Evolutionary conservation across 441 rosid species (phyloP), one percentile per base, ranked within the genome.

Genomic region (Bocquillonia castaneifolia): DNA sequence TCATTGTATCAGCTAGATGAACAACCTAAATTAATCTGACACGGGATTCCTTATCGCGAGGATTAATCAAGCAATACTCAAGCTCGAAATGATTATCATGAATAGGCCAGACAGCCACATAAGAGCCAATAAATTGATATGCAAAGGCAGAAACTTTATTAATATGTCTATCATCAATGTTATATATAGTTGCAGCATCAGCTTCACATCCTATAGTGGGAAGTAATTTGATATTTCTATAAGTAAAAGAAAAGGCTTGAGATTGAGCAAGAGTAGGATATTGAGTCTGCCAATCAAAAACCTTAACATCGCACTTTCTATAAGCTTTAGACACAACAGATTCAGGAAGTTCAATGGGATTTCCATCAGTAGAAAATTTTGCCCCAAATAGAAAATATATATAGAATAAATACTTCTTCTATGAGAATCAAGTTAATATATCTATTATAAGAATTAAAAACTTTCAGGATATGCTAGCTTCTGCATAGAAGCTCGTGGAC

Each of bases 161-260:
- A 3, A 82, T 68, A 68, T 58, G 77, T 77, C 88, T 81, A 47
- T 80, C 80, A 47, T 85, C 86, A 13, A 83, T 65, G 77, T 72
- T 83, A 76, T 86, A 75, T 34, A 83, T 86, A 1, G 97, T 93
- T 57, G 97, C 95, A 23, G 96, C 96, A 78, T 91, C 98, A 0
- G 96, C 98, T 85, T 93, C 97, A 53, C 98, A 93, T 58, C 97
- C 98, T 14, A 93, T 96, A 2, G 98, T 91, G n/a, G 98, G 98
- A 45, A 91, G 96, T 59, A 93, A 82, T 63, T 89, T 86, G 72
- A 93, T 88, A 67, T 72, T 78, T 71, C 82, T 91, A 80, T 83
- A 88, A 45, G 74, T 71, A 73, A 93, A 70, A 59, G 64, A 23
- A 13, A 47, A 67, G 51, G 77, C 69, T 73, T 77, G 68, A 6